phyloP scores from a whole-genome alignment of 2,329 filamentous ascomycete genomes.

The Magnaporthiopsis incrustans region DNA sequence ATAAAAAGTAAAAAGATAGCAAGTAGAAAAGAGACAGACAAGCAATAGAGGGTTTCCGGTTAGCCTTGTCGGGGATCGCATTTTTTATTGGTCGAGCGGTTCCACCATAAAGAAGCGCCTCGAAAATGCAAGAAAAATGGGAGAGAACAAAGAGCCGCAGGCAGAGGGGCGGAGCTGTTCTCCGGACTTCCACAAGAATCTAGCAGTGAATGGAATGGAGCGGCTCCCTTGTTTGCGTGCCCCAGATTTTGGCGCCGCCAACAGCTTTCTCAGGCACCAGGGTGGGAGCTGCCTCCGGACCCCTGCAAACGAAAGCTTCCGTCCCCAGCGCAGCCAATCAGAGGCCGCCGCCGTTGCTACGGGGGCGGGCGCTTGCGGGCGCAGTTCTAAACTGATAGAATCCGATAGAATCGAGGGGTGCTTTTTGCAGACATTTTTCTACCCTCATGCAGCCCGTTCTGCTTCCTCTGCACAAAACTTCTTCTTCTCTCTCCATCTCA shows the following conservation, averaged over 20 bases:
- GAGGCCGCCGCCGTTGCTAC: neutral
- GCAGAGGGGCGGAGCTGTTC: neutral
- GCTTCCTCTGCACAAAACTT: neutral
- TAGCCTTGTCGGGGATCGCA: neutral
- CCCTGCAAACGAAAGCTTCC: slow-evolving; percentile 6
- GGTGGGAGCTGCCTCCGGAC: slow-evolving; percentile 10
- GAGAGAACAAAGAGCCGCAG: neutral
- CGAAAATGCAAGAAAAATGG: neutral
- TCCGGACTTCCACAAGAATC: neutral
- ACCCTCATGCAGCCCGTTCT: slow-evolving; percentile 14
- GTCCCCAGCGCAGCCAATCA: slow-evolving; percentile 14
- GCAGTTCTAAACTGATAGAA: slow-evolving; percentile 22
- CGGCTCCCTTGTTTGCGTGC: neutral
- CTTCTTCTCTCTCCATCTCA: slow-evolving; percentile 3
- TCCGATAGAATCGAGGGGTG: slow-evolving; percentile 23
- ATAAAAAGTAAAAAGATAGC: no score
- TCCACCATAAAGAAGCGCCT: neutral
- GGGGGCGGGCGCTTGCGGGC: neutral
- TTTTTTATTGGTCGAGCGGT: neutral
- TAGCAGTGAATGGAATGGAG: neutral
- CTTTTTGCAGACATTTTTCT: slow-evolving; percentile 17
- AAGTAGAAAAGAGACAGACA: no score
- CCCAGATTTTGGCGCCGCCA: neutral
- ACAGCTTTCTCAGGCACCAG: neutral
- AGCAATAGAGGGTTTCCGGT: neutral